Conservation (phyloP, 2,329 filamentous ascomycete genomes). For the Ophiostoma populinum region DNA sequence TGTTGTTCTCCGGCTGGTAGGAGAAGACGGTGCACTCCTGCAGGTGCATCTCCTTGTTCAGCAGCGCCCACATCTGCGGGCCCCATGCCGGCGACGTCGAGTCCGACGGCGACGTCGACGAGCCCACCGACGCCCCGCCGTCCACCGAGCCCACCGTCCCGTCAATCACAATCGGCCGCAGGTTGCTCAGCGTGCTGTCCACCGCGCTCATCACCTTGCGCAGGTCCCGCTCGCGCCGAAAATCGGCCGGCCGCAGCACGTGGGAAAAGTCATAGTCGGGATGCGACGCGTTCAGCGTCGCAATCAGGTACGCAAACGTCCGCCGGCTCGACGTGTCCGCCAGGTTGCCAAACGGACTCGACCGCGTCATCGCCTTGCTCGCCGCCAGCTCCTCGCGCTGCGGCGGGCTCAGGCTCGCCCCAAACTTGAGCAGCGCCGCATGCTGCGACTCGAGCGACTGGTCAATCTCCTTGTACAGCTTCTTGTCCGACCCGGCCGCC, state of each 20-base stretch:
- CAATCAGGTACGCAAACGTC: constrained; percentile 91
- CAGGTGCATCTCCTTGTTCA: constrained; percentile 89
- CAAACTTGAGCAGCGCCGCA: constrained; percentile 70
- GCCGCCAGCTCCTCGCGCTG: constrained; percentile 53
- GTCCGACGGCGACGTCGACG: constrained; percentile 3
- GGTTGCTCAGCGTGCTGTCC: constrained; percentile 73
- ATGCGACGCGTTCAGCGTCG: constrained; percentile 89
- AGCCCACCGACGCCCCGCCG: constrained; percentile 8
- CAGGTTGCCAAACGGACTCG: constrained; percentile 81
- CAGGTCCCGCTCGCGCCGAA: constrained; percentile 66
- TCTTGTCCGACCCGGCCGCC: constrained; percentile 87
- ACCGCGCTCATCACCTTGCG: constrained; percentile 72
- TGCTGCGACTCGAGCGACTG: constrained; percentile 81
- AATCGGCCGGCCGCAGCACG: constrained; percentile 74
- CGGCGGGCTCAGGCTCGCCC: constrained; percentile 73
- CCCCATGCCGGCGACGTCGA: constrained; percentile 55
- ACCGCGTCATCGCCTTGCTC: constrained; percentile 59
- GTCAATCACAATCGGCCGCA: constrained; percentile 44
- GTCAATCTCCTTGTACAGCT: constrained; percentile 91
- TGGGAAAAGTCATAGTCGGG: constrained; percentile 96
- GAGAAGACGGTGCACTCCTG: constrained; percentile 79
- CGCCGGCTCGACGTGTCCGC: constrained; percentile 76
- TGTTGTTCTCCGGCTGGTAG: constrained; percentile 77
- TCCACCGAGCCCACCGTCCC: constrained; percentile 23
- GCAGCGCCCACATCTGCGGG: constrained; percentile 75